phyloP scores from a whole-genome alignment of 139 green algal species.

The Chlorella sp. region DNA sequence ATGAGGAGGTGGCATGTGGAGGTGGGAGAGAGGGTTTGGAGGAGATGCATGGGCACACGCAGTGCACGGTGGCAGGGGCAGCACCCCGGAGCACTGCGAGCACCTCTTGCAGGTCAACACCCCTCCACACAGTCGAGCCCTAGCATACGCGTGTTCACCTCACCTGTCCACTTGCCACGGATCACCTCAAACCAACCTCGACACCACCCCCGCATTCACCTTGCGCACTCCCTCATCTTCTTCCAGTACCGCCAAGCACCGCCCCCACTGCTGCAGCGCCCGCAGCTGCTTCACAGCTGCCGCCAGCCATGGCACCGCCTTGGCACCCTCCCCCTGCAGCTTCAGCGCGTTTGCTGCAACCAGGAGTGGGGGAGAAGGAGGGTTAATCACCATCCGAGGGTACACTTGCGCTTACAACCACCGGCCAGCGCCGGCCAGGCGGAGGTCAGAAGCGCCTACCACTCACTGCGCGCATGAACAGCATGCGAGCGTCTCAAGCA shows the following conservation, averaged over 20 bases:
- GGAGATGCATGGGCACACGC: background rate
- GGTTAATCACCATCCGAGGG: too few species aligned
- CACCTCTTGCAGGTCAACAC: background rate
- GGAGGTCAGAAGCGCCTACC: too few species aligned
- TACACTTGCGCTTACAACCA: too few species aligned
- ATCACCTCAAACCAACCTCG: too few species aligned
- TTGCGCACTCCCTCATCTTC: background rate
- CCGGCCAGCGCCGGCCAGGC: too few species aligned
- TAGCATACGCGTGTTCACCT: background rate
- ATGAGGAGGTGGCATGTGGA: background rate
- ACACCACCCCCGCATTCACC: background rate
- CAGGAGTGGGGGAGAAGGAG: background rate
- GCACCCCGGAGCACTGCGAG: background rate
- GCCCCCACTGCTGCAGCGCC: background rate
- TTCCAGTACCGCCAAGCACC: background rate
- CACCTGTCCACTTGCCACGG: background rate
- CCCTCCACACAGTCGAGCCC: background rate
- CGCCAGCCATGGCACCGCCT: constrained; percentile 26
- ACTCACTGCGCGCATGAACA: too few species aligned
- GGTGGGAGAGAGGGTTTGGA: background rate
- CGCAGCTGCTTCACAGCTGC: background rate
- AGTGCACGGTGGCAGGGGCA: background rate
- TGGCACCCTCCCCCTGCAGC: background rate
- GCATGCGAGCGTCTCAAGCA: too few species aligned
- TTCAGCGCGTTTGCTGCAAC: background rate